Conservation (phyloP, 345 rosid genomes). For the Anastatica hierochuntica region DNA sequence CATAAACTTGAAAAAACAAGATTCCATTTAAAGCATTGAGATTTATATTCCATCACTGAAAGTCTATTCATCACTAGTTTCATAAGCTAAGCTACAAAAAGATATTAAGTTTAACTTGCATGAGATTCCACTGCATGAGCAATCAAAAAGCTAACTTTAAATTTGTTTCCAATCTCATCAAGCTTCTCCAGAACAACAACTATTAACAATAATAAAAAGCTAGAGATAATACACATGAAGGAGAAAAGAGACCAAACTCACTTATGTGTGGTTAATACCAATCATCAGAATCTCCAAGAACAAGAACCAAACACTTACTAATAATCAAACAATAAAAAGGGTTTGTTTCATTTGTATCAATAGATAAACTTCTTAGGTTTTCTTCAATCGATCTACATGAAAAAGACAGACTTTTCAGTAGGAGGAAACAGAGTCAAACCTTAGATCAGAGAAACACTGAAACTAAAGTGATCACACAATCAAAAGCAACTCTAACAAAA, state of each 20-base stretch:
- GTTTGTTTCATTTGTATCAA: too few relatives aligned
- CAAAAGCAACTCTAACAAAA: not conserved
- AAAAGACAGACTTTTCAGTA: not conserved
- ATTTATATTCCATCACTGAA: not conserved
- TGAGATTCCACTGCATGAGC: slow-evolving; percentile 8
- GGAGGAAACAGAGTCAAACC: slow-evolving; percentile 12
- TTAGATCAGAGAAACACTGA: not conserved
- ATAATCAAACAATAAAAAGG: too few relatives aligned
- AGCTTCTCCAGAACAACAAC: not conserved
- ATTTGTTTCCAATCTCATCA: not conserved
- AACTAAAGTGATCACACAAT: not conserved
- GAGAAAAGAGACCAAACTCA: slow-evolving; percentile 1
- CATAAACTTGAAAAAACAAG: not conserved
- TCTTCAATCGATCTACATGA: not conserved
- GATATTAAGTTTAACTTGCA: not conserved
- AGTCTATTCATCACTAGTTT: not conserved
- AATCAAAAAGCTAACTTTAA: not conserved
- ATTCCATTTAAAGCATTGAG: not conserved
- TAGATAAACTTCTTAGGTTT: not conserved
- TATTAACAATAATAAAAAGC: not conserved
- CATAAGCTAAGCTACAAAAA: not conserved
- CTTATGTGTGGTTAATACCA: slow-evolving; percentile 3
- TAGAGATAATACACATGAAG: not conserved
- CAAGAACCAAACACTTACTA: too few relatives aligned
- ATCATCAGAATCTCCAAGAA: slow-evolving; percentile 9